phyloP scores from a whole-genome alignment of 208 protist genomes.

The Leishmania amazonensis region DNA sequence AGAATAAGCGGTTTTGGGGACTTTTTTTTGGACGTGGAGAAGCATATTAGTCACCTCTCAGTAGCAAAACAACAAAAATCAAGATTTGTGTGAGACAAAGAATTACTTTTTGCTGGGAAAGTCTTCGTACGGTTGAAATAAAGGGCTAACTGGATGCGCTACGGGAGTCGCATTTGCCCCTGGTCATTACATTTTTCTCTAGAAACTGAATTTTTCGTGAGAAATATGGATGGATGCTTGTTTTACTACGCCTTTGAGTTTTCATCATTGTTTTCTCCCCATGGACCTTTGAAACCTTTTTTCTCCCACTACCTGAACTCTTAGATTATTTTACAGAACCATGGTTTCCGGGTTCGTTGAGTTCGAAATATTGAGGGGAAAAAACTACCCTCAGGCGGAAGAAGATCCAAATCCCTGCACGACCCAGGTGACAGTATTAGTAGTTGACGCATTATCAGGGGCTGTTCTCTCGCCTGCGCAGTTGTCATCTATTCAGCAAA shows the following conservation, averaged over 20 bases:
- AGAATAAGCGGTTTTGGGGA: neutral
- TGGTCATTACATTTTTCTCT: neutral
- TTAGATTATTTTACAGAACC: neutral
- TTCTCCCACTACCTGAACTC: neutral
- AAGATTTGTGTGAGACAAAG: neutral
- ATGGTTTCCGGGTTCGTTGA: slow-evolving; percentile 19
- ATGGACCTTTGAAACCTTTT: neutral
- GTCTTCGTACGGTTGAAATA: neutral
- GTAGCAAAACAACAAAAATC: neutral
- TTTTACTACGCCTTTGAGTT: neutral
- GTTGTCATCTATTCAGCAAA: slow-evolving; percentile 44
- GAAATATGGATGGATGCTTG: neutral
- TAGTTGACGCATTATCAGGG: slow-evolving; percentile 22
- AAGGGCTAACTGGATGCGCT: neutral
- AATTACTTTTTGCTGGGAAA: neutral
- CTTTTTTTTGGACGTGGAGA: neutral
- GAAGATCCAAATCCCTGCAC: slow-evolving; percentile 67
- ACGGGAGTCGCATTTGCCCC: neutral
- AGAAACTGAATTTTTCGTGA: neutral
- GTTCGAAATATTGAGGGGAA: slow-evolving; percentile 54
- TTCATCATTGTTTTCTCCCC: neutral
- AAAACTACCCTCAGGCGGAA: slow-evolving; percentile 61
- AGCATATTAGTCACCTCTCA: neutral
- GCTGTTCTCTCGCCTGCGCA: slow-evolving; percentile 20
- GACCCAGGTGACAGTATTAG: slow-evolving; percentile 32